Conservation (phyloP, 202 grass and related monocot species). For the Sporobolus alterniflorus region DNA sequence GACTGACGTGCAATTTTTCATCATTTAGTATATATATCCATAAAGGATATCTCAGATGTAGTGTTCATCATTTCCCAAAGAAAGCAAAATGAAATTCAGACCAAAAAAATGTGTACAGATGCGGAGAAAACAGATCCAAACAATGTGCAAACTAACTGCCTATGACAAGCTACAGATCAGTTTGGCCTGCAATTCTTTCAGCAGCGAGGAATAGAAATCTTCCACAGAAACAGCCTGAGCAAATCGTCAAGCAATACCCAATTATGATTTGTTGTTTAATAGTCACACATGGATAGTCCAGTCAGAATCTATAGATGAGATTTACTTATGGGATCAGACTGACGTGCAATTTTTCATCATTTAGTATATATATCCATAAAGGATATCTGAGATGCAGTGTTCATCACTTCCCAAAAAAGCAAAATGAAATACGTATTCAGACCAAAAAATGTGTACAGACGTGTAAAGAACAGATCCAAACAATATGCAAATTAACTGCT, state of each 20-base stretch:
- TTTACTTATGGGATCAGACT: slow-evolving; percentile 34
- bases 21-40: slow-evolving; percentile 34
- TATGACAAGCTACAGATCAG: neutral
- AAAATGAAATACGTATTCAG: neutral
- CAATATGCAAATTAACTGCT: neutral
- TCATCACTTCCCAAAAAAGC: slow-evolving; percentile 16
- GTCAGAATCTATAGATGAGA: too few species aligned
- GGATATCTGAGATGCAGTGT: slow-evolving; percentile 26
- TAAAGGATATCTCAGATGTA: slow-evolving; percentile 39
- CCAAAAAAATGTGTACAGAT: neutral
- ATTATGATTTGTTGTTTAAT: too few species aligned
- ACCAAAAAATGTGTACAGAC: neutral
- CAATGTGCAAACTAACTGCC: neutral
- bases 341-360: slow-evolving; percentile 41
- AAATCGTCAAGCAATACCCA: slow-evolving; percentile 6
- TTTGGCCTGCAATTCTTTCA: neutral
- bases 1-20: slow-evolving; percentile 75
- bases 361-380: slow-evolving; percentile 31
- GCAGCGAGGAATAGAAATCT: neutral
- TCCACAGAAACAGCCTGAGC: slow-evolving; percentile 16
- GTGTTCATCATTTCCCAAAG: slow-evolving; percentile 46
- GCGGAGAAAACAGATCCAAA: neutral
- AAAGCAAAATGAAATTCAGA: neutral
- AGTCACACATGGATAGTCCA: too few species aligned
- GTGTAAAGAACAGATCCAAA: neutral